phyloP scores from a whole-genome alignment of 1,139 yeast species.

The Yamadazyma oceani region DNA sequence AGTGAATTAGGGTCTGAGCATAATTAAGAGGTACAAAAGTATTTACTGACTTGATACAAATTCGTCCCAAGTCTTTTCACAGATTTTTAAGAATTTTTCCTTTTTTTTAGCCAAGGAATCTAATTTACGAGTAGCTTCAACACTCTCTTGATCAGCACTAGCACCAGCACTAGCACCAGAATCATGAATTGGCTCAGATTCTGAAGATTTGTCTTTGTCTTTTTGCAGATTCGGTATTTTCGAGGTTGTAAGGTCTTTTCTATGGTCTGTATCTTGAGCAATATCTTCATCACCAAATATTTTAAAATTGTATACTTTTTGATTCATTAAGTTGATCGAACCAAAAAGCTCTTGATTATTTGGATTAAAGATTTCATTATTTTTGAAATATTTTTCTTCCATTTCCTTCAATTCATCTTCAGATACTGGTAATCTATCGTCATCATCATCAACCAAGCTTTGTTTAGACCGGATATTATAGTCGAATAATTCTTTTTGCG shows the following conservation, averaged over 20 bases:
- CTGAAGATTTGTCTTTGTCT: background rate
- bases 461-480: conserved; percentile 6
- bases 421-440: conserved; percentile 38
- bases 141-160: background rate
- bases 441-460: conserved; percentile 18
- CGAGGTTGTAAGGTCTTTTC: conserved; percentile 5
- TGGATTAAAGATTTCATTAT: conserved; percentile 3
- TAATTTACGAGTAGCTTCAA: background rate
- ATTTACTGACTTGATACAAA: conserved; percentile 22
- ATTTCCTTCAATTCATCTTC: conserved; percentile 41
- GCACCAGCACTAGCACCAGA: conserved; percentile 1
- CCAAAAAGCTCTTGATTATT: conserved; percentile 36
- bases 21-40: too few species aligned
- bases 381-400: conserved; percentile 31
- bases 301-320: conserved; percentile 41
- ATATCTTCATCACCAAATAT: conserved; percentile 24
- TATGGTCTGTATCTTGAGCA: conserved; percentile 5
- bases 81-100: conserved; percentile 49
- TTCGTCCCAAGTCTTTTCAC: conserved; percentile 59
- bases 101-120: conserved; percentile 26
- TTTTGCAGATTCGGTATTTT: conserved; percentile 1
- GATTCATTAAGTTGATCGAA: conserved; percentile 44
- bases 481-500: conserved; percentile 49
- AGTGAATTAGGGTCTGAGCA: too few species aligned
- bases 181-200: too few species aligned